Evolutionary conservation across 257 asterid species (phyloP).

Genomic region (Solanum piurae): DNA sequence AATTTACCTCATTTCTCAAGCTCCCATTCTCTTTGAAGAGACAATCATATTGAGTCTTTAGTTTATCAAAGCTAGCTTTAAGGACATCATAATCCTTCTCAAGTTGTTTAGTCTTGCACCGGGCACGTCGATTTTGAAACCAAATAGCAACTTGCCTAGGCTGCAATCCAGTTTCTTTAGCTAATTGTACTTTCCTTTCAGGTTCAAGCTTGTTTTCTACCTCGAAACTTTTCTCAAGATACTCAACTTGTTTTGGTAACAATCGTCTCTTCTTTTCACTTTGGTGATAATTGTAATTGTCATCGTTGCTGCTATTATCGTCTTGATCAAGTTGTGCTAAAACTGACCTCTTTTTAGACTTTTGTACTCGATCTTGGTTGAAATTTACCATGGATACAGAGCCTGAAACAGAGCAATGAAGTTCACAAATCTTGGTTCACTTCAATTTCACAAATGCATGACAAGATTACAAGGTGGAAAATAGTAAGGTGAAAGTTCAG

Average conservation of each 20-base stretch:
- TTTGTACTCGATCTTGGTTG: constrained; percentile 19
- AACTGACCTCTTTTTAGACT: constrained; percentile 12
- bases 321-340: constrained; percentile 20
- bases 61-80: constrained; percentile 42
- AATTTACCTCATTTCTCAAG: constrained; percentile 46
- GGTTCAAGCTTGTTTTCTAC: constrained; percentile 13
- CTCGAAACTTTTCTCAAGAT: constrained; percentile 10
- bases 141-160: constrained; percentile 13
- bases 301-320: constrained; percentile 26
- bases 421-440: not conserved
- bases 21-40: constrained; percentile 40
- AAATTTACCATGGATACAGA: constrained; percentile 47
- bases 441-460: not conserved
- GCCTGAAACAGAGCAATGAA: constrained; percentile 28
- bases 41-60: not conserved
- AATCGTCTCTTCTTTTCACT: constrained; percentile 71
- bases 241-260: constrained; percentile 21
- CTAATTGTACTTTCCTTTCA: constrained; percentile 1
- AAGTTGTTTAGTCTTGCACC: constrained; percentile 3
- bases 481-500: not conserved
- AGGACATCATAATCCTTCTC: constrained; percentile 17
- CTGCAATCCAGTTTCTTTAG: constrained; percentile 7
- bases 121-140: constrained; percentile 12
- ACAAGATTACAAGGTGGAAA: not conserved
- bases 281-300: constrained; percentile 36